Conservation (phyloP, 805 yeast genomes). For the Saccharomycopsis guyanensis region DNA sequence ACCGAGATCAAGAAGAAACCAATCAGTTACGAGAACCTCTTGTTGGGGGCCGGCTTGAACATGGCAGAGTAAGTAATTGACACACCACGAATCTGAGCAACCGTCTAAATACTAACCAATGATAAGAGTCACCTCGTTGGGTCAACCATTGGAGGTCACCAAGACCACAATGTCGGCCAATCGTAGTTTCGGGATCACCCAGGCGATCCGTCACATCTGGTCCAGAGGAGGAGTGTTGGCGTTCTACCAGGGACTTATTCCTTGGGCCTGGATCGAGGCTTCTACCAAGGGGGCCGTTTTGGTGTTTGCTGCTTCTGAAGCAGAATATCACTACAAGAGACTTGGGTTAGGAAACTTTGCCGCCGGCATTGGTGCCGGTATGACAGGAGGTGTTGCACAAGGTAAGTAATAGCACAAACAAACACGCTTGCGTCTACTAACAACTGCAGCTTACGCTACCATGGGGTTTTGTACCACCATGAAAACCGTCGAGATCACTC, state of each 20-base stretch:
- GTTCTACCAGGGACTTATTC: conserved; percentile 94
- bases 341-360: conserved; percentile 65
- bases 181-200: conserved; percentile 57
- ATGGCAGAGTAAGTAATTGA: conserved; percentile 51
- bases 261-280: conserved; percentile 99
- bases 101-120: conserved; percentile 3
- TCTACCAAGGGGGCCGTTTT: conserved; percentile 98
- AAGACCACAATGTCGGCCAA: conserved; percentile 99
- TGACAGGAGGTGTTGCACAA: conserved; percentile 93
- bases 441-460: conserved; percentile 62
- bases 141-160: conserved; percentile 93
- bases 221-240: conserved; percentile 89
- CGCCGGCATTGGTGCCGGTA: conserved; percentile 93
- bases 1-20: conserved; percentile 66
- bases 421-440: background rate
- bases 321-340: conserved; percentile 66
- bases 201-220: conserved; percentile 74
- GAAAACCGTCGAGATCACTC: conserved; percentile 97
- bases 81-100: background rate
- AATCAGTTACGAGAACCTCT: conserved; percentile 78
- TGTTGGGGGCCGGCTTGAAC: conserved; percentile 89
- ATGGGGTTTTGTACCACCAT: conserved; percentile 99
- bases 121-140: conserved; percentile 70
- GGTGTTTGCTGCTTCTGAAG: conserved; percentile 85
- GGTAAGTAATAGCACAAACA: conserved; percentile 4